Evolutionary conservation across 2,329 filamentous ascomycete species (phyloP), one percentile per base, ranked within the genome.

Genomic region (Xylariaceae sp.): DNA sequence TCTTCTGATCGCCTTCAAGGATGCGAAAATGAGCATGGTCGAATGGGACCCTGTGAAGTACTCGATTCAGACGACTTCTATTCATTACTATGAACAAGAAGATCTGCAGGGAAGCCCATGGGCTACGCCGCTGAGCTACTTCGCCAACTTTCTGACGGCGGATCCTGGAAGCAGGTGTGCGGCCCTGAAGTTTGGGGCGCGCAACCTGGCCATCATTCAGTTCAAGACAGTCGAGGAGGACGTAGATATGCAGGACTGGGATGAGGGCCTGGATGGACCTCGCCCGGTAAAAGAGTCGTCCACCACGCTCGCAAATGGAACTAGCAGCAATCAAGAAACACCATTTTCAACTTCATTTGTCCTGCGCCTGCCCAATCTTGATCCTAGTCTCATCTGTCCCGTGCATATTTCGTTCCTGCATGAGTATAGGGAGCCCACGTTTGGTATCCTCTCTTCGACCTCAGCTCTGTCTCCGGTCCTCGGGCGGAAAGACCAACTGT

Each of bases 61-160:
- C 74, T 84, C 84, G 55, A 86, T 97, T 67, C 87, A 88, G 67
- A 97, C 93, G 56, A 85, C 94, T 64, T 97, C 93, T 55, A 93
- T 99, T 69, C 94, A 99, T 77, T 97, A 92, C 80, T 99, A 97
- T 76, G 94, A 99, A 74, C 90, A 94, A 73, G 92, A 97, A 71
- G 92, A 96, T 71, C 79, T 93, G 62, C 85, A 88, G 65, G 86
- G 88, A 56, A 88, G 85, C 63, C 92, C 93, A 0, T 97, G 92
- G 88, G 86, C 88, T 54, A 82, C 88, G 55, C 83, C 88, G 57
- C 77, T 95, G 69, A 85, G 84, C 71, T 84, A 89, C 63, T 91
- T 88, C 72, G 82, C 86, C 73, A 96, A 89, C 73, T 89, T 89
- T 68, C 79, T 99, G 68, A 88, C 88, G 53, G 90, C 93, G 60